Base-by-base conservation (phyloP, 1,284 basidiomycete genomes). In the Tilletia setariae region DNA sequence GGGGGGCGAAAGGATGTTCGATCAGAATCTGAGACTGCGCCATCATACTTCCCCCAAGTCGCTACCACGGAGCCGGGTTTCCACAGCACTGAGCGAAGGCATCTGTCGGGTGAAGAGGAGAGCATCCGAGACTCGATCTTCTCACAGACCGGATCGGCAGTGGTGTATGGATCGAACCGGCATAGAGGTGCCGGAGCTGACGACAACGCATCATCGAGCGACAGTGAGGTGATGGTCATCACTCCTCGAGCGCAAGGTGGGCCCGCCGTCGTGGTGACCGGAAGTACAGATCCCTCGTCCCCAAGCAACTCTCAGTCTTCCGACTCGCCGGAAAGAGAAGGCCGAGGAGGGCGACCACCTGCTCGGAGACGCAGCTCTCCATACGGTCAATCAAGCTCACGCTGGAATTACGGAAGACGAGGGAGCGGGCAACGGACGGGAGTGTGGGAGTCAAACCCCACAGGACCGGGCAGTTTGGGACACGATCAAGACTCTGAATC, bases 341-440 rank as follows among this genome's bases (percentile, higher is more conserved):
- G 47, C 47, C 19, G n/a, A n/a, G n/a, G 47, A 49, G 13, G n/a
- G 13, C 8, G n/a, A 19, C n/a, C n/a, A 49, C 47, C 8, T 11
- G n/a, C n/a, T 49, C 47, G n/a, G 47, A n/a, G n/a, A n/a, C n/a
- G n/a, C n/a, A n/a, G n/a, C n/a, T n/a, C 44, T 46, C 47, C 47
- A 8, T 49, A 21, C 47, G 7, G 47, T 21, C 8, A 23, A 8
- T 21, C 47, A 7, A 19, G 47, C 47, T 8, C 47, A 49, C 1
- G 47, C n/a, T 49, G 47, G 47, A 49, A 23, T 19, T 49, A 49
- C 47, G 47, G 47, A 49, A 9, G 43, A 44, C 47, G 47, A 19
- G n/a, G 47, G 8, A 11, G n/a, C n/a, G n/a, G n/a, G n/a, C n/a
- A n/a, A n/a, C n/a, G n/a, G n/a, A n/a, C n/a, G n/a, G n/a, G n/a